These are phyloP conservation scores for Pisolithus tinctorius DNA, from an alignment of 768 basidiomycete species.

Conservation along the genomic window DNA sequence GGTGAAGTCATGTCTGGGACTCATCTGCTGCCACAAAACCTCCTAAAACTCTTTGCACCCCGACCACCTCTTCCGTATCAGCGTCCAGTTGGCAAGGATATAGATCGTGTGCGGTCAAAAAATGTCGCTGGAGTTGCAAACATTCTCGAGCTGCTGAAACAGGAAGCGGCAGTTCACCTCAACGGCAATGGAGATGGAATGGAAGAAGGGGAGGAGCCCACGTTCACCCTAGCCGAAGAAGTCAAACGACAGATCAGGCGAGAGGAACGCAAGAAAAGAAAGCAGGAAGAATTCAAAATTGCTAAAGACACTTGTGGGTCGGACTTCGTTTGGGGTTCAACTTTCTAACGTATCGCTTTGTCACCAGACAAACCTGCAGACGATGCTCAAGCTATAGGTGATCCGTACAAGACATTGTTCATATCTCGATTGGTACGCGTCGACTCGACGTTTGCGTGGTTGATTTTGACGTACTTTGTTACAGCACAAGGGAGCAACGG, in stretches of 20 bases:
- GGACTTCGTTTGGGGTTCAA: not conserved
- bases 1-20: slow-evolving; percentile 50
- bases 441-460: not conserved
- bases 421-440: slow-evolving; percentile 78
- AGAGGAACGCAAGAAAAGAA: slow-evolving; percentile 74
- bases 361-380: slow-evolving; percentile 86
- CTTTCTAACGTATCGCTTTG: slow-evolving; percentile 6
- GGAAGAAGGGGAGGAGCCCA: slow-evolving; percentile 82
- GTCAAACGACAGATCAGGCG: slow-evolving; percentile 69
- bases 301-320: slow-evolving; percentile 83
- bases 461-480: slow-evolving; percentile 13
- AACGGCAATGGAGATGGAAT: slow-evolving; percentile 56
- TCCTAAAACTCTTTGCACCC: slow-evolving; percentile 94
- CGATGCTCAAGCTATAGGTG: slow-evolving; percentile 84
- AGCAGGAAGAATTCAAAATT: slow-evolving; percentile 64
- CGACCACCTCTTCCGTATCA: slow-evolving; percentile 84
- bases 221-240: slow-evolving; percentile 78
- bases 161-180: slow-evolving; percentile 63
- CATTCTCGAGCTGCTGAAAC: slow-evolving; percentile 67
- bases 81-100: slow-evolving; percentile 80
- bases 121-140: slow-evolving; percentile 69
- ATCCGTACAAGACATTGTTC: slow-evolving; percentile 98
- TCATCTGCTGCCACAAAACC: slow-evolving; percentile 89
- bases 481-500: slow-evolving; percentile 88
- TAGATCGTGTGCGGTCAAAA: slow-evolving; percentile 65